Conservation (phyloP, 495 filamentous ascomycete species). For the Penicillium longicatenatum region DNA sequence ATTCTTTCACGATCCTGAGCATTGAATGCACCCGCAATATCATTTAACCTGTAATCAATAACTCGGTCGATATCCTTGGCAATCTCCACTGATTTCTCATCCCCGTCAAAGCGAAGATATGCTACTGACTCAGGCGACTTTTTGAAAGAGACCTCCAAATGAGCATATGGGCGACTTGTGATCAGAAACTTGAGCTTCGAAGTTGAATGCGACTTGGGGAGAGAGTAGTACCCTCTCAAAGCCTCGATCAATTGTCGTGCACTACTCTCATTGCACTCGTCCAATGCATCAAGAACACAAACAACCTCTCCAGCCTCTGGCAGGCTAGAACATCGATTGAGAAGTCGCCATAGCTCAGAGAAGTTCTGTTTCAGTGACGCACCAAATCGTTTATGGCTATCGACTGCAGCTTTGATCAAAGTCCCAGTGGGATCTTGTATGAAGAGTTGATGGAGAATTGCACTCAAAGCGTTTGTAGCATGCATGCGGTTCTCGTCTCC, state of each 20-base stretch:
- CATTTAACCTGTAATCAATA: constrained; percentile 31
- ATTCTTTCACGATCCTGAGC: constrained; percentile 14
- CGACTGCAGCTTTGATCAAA: neutral
- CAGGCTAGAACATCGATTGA: constrained; percentile 22
- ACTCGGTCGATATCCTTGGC: constrained; percentile 40
- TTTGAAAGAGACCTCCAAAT: constrained; percentile 25
- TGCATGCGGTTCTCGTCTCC: constrained; percentile 20
- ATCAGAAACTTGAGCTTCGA: constrained; percentile 33
- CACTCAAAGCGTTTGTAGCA: constrained; percentile 28
- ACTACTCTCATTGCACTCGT: constrained; percentile 33
- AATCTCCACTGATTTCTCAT: constrained; percentile 32
- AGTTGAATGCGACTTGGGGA: neutral
- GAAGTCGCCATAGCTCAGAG: constrained; percentile 41
- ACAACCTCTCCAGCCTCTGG: constrained; percentile 42
- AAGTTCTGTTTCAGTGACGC: constrained; percentile 17
- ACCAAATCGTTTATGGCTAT: constrained; percentile 30
- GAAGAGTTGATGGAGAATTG: constrained; percentile 30
- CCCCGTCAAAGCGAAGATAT: constrained; percentile 32
- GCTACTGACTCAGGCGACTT: constrained; percentile 11
- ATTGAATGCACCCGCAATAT: neutral
- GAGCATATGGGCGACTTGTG: constrained; percentile 41
- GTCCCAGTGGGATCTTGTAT: neutral
- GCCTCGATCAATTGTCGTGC: neutral
- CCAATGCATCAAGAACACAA: constrained; percentile 46
- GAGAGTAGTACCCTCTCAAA: neutral